Conservation (phyloP, 768 basidiomycete genomes). For the Collybiopsis confluens region DNA sequence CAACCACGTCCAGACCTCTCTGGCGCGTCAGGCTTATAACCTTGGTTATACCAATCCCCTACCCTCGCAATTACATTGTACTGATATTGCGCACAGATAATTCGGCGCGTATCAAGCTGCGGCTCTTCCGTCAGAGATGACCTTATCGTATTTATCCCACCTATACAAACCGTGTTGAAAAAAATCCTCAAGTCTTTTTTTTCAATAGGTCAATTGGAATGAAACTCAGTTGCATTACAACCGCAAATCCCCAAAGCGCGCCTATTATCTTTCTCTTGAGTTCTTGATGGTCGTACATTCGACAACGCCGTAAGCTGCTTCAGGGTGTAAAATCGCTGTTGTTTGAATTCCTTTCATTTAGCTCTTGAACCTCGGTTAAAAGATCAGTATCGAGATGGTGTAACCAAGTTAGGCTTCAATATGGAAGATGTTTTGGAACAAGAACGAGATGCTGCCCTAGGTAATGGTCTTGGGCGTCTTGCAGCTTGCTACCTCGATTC, state of each 20-base stretch:
- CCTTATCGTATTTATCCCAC: conserved; percentile 54
- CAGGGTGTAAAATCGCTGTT: conserved; percentile 50
- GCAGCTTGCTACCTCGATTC: conserved; percentile 98
- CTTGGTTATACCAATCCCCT: too few species aligned
- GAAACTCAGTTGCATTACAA: conserved; percentile 73
- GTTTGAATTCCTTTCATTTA: conserved; percentile 36
- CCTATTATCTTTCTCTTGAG: conserved; percentile 95
- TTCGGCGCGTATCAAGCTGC: conserved; percentile 87
- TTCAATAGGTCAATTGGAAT: conserved; percentile 73
- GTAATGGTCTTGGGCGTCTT: conserved; percentile 92
- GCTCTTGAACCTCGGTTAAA: conserved; percentile 88
- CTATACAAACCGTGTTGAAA: conserved; percentile 3
- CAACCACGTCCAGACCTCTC: conserved; percentile 80
- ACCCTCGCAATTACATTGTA: too few species aligned
- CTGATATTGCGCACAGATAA: conserved; percentile 40
- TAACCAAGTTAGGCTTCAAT: conserved; percentile 80
- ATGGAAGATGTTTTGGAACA: conserved; percentile 83
- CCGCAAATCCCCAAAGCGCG: conserved; percentile 81
- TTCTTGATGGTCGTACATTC: conserved; percentile 80
- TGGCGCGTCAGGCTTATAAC: conserved; percentile 90
- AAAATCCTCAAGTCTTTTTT: too few species aligned
- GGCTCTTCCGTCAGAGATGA: conserved; percentile 87
- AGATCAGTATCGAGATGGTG: conserved; percentile 61
- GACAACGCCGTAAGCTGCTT: conserved; percentile 50
- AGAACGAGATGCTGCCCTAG: conserved; percentile 92